Evolutionary conservation across 1,139 yeast genomes (phyloP), one percentile per base, ranked within the genome.

Genomic region (Saccharomyces pastorianus): DNA sequence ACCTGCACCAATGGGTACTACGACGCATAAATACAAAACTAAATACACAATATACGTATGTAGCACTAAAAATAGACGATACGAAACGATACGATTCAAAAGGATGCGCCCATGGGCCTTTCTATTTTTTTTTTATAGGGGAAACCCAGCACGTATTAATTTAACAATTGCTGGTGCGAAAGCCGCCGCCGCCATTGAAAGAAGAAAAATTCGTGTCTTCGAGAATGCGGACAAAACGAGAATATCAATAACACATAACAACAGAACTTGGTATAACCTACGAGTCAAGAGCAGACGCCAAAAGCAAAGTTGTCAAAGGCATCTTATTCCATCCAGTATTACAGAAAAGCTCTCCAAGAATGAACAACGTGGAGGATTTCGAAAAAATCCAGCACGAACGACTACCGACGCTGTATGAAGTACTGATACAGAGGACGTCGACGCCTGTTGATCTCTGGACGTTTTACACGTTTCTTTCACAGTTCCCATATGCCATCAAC

Each of bases 361-460:
- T 58, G 65, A 23, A 28, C n/a, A 28, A 5, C 6, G 65, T 59
- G 34, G 48, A 55, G 5, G 64, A 63, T 47, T 62, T 60, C 53
- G 59, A 55, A 26, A 53, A 56, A 51, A 50, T 61, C 6, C 71
- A 54, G 56, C 58, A 63, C 46, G 71, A 75, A 56, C 75, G 97
- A 60, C 77, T 91, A 61, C 99, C 98, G 0, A 89, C 97, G 0
- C 74, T 93, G 48, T 90, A 90, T 61, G 99, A 93, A 71, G 93
- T 93, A 26, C 76, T 93, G 54, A 87, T 91, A 59, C 82, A 91
- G 64, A 83, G 85, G 61, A 86, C 97, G 1, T 78, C 82, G 59
- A 71, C 90, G 0, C 99, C 98, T 0, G 93, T 90, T 25, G 97
- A 93, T 71, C 73, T 93, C 52, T 88, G 91, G 86, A 84, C 95